phyloP scores from a whole-genome alignment of 805 yeast genomes.

The Zygosaccharomyces kombuchaensis region DNA sequence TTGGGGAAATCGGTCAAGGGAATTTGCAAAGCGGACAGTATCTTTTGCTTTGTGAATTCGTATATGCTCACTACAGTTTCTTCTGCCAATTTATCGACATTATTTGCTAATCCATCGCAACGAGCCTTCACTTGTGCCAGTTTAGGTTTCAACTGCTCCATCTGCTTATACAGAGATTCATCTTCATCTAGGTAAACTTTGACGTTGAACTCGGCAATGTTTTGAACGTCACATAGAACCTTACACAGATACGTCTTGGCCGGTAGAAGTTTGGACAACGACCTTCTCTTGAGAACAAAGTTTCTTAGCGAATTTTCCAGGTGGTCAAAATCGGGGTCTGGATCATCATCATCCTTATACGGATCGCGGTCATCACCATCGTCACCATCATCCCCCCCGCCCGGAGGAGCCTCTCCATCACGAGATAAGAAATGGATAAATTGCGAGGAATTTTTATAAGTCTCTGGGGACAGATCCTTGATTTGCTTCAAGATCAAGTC shows the following conservation, averaged over 20 bases:
- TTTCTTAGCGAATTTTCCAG: conserved; percentile 80
- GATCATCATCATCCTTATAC: conserved; percentile 30
- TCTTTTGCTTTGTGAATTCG: conserved; percentile 51
- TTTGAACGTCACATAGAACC: conserved; percentile 58
- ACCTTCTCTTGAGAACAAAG: conserved; percentile 83
- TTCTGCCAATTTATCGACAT: conserved; percentile 63
- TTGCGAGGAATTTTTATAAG: conserved; percentile 80
- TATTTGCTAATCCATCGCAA: conserved; percentile 52
- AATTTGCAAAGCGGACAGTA: conserved; percentile 47
- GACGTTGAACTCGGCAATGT: conserved; percentile 60
- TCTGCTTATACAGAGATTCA: conserved; percentile 42
- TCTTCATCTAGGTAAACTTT: conserved; percentile 49
- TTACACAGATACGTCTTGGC: conserved; percentile 83
- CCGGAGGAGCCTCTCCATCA: conserved; percentile 43
- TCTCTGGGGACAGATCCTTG: conserved; percentile 79
- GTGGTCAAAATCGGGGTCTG: conserved; percentile 68
- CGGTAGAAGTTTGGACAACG: conserved; percentile 84
- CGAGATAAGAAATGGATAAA: conserved; percentile 92
- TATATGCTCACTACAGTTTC: conserved; percentile 53
- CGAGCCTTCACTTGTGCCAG: conserved; percentile 50
- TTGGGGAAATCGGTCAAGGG: conserved; percentile 35
- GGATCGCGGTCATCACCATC: conserved; percentile 34
- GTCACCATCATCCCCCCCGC: conserved; percentile 35
- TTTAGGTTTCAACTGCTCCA: conserved; percentile 59
- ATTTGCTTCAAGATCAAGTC: conserved; percentile 79